Evolutionary conservation across 78 protist genomes (phyloP).

Genomic region (Diacronema lutheri): DNA sequence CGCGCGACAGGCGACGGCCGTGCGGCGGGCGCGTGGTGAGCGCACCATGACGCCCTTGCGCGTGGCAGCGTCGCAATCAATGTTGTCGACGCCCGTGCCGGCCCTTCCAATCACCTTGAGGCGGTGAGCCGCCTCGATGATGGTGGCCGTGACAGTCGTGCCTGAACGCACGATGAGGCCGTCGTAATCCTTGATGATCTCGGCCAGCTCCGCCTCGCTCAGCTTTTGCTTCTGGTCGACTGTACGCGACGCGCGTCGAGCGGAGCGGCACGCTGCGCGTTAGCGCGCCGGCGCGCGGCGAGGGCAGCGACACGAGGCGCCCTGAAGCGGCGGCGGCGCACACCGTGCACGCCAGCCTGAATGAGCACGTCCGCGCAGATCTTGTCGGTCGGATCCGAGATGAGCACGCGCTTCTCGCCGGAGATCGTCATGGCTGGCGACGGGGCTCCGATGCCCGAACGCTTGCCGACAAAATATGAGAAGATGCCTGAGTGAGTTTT

Average conservation of each 20-base stretch:
- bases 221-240: slow-evolving; percentile 25
- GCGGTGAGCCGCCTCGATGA: not conserved
- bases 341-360: slow-evolving; percentile 26
- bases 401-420: slow-evolving; percentile 22
- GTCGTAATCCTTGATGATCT: slow-evolving; percentile 43
- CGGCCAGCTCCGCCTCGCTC: slow-evolving; percentile 13
- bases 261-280: too few species aligned
- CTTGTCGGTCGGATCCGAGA: slow-evolving; percentile 27
- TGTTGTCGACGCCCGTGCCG: slow-evolving; percentile 62
- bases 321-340: too few species aligned
- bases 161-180: slow-evolving; percentile 48
- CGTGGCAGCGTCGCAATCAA: slow-evolving; percentile 39
- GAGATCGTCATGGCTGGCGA: too few species aligned
- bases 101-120: slow-evolving; percentile 46
- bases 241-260: too few species aligned
- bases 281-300: too few species aligned
- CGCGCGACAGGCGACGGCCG: too few species aligned
- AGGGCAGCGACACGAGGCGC: too few species aligned
- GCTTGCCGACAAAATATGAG: too few species aligned
- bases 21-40: too few species aligned
- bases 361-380: slow-evolving; percentile 18
- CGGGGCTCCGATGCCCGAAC: too few species aligned
- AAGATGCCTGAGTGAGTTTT: too few species aligned
- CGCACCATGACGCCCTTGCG: slow-evolving; percentile 9
- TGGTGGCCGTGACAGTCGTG: slow-evolving; percentile 28